These are phyloP conservation scores for Penicillium pancosmium DNA, from an alignment of 495 filamentous ascomycete species.

Conservation along the genomic window DNA sequence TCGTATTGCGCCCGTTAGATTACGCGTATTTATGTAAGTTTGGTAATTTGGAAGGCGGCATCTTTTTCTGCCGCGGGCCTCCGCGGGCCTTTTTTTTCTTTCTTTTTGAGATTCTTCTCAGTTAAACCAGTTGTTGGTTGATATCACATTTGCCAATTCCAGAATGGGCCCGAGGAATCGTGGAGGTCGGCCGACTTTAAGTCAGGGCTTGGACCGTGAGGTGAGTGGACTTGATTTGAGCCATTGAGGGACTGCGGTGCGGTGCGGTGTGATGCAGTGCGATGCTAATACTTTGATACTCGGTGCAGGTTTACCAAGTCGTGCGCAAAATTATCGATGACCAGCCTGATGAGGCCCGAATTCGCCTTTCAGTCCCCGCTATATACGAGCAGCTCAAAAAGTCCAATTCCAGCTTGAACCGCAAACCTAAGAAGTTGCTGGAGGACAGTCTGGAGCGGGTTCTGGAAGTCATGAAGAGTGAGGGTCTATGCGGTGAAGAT, in stretches of 20 bases:
- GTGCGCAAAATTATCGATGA: constrained; percentile 73
- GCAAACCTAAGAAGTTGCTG: constrained; percentile 76
- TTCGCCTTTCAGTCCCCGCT: constrained; percentile 56
- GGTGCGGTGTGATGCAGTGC: not conserved
- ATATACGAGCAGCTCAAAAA: constrained; percentile 78
- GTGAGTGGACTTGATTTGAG: constrained; percentile 31
- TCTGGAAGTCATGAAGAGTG: constrained; percentile 70
- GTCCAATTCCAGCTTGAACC: constrained; percentile 82
- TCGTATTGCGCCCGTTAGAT: constrained; percentile 16
- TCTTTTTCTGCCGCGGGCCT: constrained; percentile 25
- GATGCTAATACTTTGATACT: constrained; percentile 5
- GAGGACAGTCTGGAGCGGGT: constrained; percentile 88
- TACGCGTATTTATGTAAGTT: constrained; percentile 17
- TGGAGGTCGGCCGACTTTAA: constrained; percentile 50
- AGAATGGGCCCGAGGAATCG: constrained; percentile 40
- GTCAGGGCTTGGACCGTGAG: constrained; percentile 59
- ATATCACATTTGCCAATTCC: constrained; percentile 18
- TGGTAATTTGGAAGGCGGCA: not conserved
- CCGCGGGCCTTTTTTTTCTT: constrained; percentile 16
- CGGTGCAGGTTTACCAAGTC: constrained; percentile 67
- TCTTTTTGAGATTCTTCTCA: not conserved
- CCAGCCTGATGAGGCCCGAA: constrained; percentile 48
- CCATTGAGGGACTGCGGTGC: not conserved
- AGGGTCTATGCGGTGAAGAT: constrained; percentile 50
- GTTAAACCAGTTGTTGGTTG: not conserved